Evolutionary conservation across 805 yeast genomes (phyloP).

Genomic region (Teunomyces pallodes): DNA sequence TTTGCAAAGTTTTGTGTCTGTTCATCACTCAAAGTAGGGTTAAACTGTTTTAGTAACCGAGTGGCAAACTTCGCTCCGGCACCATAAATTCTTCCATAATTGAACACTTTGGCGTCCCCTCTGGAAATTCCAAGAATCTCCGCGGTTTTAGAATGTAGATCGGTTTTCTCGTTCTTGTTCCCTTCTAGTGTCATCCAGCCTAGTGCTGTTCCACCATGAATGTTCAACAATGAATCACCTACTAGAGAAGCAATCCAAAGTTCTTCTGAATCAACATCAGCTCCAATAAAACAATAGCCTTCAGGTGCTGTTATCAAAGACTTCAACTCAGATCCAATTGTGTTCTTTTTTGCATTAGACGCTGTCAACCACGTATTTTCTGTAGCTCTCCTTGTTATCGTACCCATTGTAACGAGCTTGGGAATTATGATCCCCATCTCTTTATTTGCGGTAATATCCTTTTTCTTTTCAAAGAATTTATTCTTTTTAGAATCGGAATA

Average conservation of each 20-base stretch:
- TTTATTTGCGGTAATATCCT: conserved; percentile 18
- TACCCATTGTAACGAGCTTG: conserved; percentile 87
- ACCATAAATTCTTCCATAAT: conserved; percentile 96
- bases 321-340: conserved; percentile 93
- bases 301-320: conserved; percentile 81
- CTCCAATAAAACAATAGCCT: conserved; percentile 93
- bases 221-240: conserved; percentile 84
- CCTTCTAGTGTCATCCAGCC: conserved; percentile 99
- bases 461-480: conserved; percentile 24
- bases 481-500: conserved; percentile 33
- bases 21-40: conserved; percentile 61
- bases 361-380: conserved; percentile 98
- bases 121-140: conserved; percentile 83
- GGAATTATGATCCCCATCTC: conserved; percentile 79
- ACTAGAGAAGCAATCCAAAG: conserved; percentile 95
- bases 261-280: conserved; percentile 98
- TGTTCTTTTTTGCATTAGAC: conserved; percentile 78
- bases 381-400: conserved; percentile 92
- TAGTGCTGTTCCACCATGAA: conserved; percentile 94
- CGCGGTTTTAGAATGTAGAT: conserved; percentile 92
- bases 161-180: conserved; percentile 86
- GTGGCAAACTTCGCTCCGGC: conserved; percentile 94
- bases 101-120: conserved; percentile 91
- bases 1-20: conserved; percentile 68
- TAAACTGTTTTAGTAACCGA: conserved; percentile 77